phyloP scores from a whole-genome alignment of 2,329 filamentous ascomycete species.

The Alternaria ventricosa region DNA sequence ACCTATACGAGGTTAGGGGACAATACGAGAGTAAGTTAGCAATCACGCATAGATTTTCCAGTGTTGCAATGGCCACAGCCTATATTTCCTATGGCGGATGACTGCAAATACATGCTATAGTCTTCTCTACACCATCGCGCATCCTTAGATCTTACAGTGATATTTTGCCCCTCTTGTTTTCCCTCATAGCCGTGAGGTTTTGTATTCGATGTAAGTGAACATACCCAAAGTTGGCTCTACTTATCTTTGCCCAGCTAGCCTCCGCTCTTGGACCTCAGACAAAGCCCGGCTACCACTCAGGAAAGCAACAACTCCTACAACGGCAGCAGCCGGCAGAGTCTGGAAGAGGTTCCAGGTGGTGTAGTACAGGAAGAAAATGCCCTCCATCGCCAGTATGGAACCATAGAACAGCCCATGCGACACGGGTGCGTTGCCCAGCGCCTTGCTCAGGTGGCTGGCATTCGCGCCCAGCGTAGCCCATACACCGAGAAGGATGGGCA shows the following conservation, averaged over 20 bases:
- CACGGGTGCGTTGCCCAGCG: constrained; percentile 76
- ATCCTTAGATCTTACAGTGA: background rate
- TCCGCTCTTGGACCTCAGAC: constrained; percentile 88
- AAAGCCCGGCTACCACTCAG: constrained; percentile 89
- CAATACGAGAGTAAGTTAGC: background rate
- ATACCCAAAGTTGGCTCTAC: background rate
- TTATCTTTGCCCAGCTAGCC: constrained; percentile 74
- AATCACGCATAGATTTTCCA: background rate
- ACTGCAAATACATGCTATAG: background rate
- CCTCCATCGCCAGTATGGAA: constrained; percentile 86
- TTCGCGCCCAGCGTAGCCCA: constrained; percentile 88
- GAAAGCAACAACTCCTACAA: constrained; percentile 75
- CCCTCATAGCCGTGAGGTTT: background rate
- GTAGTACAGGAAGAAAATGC: constrained; percentile 94
- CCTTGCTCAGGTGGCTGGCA: constrained; percentile 75
- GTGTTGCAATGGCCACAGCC: background rate
- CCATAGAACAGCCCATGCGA: constrained; percentile 86
- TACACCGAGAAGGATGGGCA: constrained; percentile 74
- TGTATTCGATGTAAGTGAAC: background rate
- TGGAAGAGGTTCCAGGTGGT: constrained; percentile 91
- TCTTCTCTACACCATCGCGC: background rate
- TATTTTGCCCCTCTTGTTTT: background rate
- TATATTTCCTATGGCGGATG: background rate
- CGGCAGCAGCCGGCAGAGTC: constrained; percentile 73
- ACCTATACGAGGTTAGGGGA: background rate